phyloP scores from a whole-genome alignment of 169 alveolate genomes.

The Eimeria maxima region DNA sequence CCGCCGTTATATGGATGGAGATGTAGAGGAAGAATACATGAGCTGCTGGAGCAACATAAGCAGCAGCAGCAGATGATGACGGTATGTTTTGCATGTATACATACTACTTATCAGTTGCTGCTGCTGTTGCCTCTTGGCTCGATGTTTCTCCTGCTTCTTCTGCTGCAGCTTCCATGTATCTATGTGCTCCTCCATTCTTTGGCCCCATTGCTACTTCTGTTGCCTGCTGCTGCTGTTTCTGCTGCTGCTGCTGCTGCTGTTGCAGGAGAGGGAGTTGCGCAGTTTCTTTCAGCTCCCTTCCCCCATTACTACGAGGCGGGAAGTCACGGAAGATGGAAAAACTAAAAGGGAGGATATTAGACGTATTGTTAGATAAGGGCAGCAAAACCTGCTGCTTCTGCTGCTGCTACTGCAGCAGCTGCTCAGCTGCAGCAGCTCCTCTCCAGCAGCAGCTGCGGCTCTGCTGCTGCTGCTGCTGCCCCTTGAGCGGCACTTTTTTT shows the following conservation, averaged over 20 bases:
- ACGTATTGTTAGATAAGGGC: conserved; percentile 4
- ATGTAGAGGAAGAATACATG: too few relatives aligned
- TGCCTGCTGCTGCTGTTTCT: not conserved
- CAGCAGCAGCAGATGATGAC: too few relatives aligned
- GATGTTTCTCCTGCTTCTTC: not conserved
- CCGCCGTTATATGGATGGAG: too few relatives aligned
- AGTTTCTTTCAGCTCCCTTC: conserved; percentile 7
- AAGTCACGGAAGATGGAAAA: not conserved
- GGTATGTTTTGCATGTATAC: too few relatives aligned
- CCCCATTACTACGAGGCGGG: not conserved
- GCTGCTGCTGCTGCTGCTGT: conserved; percentile 43
- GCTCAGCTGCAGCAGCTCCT: not conserved
- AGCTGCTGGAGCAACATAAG: not conserved
- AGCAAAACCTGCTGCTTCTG: conserved; percentile 9
- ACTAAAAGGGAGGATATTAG: not conserved
- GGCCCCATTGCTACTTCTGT: not conserved
- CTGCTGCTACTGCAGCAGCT: conserved; percentile 38
- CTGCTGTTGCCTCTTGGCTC: too few relatives aligned
- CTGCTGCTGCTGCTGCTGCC: conserved; percentile 11
- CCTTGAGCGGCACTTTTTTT: not conserved
- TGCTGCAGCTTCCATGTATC: not conserved
- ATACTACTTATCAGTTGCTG: too few relatives aligned
- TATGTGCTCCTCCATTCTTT: not conserved
- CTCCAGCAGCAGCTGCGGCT: not conserved
- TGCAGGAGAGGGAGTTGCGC: conserved; percentile 39